Evolutionary conservation across 1,139 yeast species (phyloP).

Genomic region (Taphrina communis): DNA sequence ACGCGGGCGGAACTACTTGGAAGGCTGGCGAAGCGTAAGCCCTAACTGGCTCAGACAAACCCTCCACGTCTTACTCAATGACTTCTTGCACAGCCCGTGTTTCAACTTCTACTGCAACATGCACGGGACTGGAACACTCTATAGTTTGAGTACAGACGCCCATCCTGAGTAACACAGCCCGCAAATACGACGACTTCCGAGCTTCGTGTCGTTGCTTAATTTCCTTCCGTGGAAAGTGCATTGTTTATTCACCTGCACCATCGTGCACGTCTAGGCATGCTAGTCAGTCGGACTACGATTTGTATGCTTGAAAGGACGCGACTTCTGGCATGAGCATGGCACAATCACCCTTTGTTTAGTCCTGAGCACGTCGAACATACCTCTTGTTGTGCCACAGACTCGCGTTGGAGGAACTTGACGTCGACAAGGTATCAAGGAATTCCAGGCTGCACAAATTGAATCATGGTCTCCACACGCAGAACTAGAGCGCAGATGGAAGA

Average conservation of each 20-base stretch:
- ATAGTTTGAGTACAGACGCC: not conserved
- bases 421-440: too few species aligned
- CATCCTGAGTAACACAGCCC: not conserved
- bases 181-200: not conserved
- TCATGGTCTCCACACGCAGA: constrained; percentile 27
- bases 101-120: not conserved
- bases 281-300: too few species aligned
- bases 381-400: not conserved
- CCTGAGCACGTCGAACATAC: not conserved
- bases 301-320: too few species aligned
- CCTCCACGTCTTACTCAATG: not conserved
- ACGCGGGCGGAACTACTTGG: constrained; percentile 11
- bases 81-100: not conserved
- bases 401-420: too few species aligned
- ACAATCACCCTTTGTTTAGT: not conserved
- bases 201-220: not conserved
- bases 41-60: not conserved
- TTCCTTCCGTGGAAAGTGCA: constrained; percentile 14
- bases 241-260: not conserved
- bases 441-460: not conserved
- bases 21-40: constrained; percentile 16
- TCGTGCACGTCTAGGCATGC: not conserved
- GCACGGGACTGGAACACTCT: constrained; percentile 2
- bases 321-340: not conserved
- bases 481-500: constrained; percentile 13